A percentile compares a stretch with the other conserved stretches of the same genome.
These are phyloP conservation scores for Ananas comosus DNA, from an alignment of 176 grass and related monocot species.

Conservation along the genomic window DNA sequence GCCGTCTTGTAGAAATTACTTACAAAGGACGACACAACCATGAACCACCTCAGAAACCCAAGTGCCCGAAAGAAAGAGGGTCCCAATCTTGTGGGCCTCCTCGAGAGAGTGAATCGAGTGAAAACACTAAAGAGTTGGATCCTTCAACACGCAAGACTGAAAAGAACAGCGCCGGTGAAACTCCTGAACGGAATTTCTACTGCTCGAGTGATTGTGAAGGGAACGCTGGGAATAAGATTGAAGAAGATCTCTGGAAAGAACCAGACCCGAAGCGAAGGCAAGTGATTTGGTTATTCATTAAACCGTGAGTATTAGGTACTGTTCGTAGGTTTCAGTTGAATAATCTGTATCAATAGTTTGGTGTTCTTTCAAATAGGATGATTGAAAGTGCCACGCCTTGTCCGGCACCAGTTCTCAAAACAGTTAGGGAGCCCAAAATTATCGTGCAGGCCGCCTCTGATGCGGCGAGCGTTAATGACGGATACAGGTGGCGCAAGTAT, in stretches of 20 bases:
- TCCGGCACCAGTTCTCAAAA: background rate
- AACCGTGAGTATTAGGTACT: no score
- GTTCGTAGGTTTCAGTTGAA: background rate
- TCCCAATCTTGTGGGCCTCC: background rate
- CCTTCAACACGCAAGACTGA: no score
- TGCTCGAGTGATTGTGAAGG: no score
- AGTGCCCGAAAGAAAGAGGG: slow-evolving; percentile 45
- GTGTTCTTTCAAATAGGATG: background rate
- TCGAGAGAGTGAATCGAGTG: background rate
- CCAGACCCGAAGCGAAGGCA: slow-evolving; percentile 12
- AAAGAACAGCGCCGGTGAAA: no score
- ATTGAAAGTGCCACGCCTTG: background rate
- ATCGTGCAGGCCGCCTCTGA: slow-evolving; percentile 19
- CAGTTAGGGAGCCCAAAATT: slow-evolving; percentile 6
- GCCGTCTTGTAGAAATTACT: slow-evolving; percentile 58
- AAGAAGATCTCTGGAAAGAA: slow-evolving; percentile 11
- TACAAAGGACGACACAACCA: slow-evolving; percentile 66
- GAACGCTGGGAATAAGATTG: slow-evolving; percentile 1
- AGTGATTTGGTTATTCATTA: no score
- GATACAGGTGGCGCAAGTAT: slow-evolving; percentile 28
- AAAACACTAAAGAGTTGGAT: background rate
- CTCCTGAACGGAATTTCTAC: no score
- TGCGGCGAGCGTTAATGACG: slow-evolving; percentile 13
- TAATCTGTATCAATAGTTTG: background rate
- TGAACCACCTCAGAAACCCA: slow-evolving; percentile 38